Conservation (phyloP, 176 grass and related monocot genomes). For the Bothriochloa decipiens region DNA sequence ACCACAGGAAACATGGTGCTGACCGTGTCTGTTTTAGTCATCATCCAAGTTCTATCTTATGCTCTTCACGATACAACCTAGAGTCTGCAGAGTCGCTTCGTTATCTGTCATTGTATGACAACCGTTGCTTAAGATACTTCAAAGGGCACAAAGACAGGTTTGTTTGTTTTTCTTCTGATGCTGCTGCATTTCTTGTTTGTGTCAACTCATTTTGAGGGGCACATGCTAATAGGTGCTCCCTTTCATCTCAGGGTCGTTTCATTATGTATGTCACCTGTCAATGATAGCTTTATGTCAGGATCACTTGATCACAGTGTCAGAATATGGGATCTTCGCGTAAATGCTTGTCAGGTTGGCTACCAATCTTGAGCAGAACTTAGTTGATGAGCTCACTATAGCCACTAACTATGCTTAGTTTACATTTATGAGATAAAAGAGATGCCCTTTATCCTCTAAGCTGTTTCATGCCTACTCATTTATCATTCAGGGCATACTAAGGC, state of each 20-base stretch:
- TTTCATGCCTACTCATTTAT: slow-evolving; percentile 49
- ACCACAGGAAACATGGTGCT: slow-evolving; percentile 96
- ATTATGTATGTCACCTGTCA: slow-evolving; percentile 90
- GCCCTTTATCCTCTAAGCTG: slow-evolving; percentile 34
- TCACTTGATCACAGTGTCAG: slow-evolving; percentile 95
- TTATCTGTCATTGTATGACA: slow-evolving; percentile 95
- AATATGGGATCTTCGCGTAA: slow-evolving; percentile 98
- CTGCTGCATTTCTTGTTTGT: slow-evolving; percentile 20
- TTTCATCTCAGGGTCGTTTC: slow-evolving; percentile 77
- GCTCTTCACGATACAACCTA: slow-evolving; percentile 85
- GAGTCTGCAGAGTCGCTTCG: slow-evolving; percentile 78
- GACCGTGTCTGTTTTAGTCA: slow-evolving; percentile 91
- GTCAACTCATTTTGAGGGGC: not conserved
- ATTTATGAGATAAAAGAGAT: slow-evolving; percentile 35
- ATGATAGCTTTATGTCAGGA: slow-evolving; percentile 98
- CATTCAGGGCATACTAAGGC: slow-evolving; percentile 77
- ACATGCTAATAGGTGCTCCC: slow-evolving; percentile 11
- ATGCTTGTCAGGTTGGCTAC: slow-evolving; percentile 89
- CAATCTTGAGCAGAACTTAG: slow-evolving; percentile 21
- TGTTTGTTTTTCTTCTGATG: not conserved
- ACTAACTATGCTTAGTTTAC: not conserved
- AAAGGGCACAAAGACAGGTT: slow-evolving; percentile 98
- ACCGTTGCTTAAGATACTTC: slow-evolving; percentile 95
- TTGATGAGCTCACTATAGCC: slow-evolving; percentile 24
- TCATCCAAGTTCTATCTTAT: slow-evolving; percentile 94